phyloP scores from a whole-genome alignment of 331 rosid genomes.

The Rosa hybrid region DNA sequence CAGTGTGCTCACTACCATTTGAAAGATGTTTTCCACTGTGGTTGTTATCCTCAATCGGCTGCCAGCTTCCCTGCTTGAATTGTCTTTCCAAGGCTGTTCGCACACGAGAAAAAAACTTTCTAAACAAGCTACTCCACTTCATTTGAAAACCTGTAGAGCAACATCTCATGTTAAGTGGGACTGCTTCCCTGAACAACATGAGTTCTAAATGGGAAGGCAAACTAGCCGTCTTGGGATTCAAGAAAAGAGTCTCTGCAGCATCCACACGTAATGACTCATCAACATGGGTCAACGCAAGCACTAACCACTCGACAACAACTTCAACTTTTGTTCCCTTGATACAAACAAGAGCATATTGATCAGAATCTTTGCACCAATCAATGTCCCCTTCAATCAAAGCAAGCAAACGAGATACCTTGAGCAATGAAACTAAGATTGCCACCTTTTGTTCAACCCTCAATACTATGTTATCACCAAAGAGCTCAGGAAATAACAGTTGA shows the following conservation, averaged over 20 bases:
- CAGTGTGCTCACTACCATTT: slow-evolving; percentile 41
- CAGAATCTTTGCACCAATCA: slow-evolving; percentile 58
- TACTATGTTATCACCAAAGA: slow-evolving; percentile 44
- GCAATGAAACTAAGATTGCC: slow-evolving; percentile 89
- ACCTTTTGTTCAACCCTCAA: slow-evolving; percentile 81
- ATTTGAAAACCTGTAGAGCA: slow-evolving; percentile 95
- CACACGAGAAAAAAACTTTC: slow-evolving; percentile 88
- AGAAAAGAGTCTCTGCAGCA: slow-evolving; percentile 90
- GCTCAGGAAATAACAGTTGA: slow-evolving; percentile 44
- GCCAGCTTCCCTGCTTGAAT: slow-evolving; percentile 83
- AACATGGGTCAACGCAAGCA: slow-evolving; percentile 82
- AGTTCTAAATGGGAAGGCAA: slow-evolving; percentile 93
- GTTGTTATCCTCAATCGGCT: slow-evolving; percentile 41
- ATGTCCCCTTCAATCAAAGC: slow-evolving; percentile 96
- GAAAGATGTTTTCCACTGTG: slow-evolving; percentile 34
- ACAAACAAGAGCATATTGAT: slow-evolving; percentile 59
- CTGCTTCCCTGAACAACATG: slow-evolving; percentile 75
- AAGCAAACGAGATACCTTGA: slow-evolving; percentile 89
- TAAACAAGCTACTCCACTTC: slow-evolving; percentile 97
- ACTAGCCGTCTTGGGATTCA: slow-evolving; percentile 90
- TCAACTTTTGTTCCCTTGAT: slow-evolving; percentile 74
- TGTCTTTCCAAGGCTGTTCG: slow-evolving; percentile 95
- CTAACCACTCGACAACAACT: slow-evolving; percentile 85
- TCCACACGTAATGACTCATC: slow-evolving; percentile 98
- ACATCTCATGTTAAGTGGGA: slow-evolving; percentile 96